phyloP scores from a whole-genome alignment of 1,284 basidiomycete species.

The Leccinum cinnamomeum region DNA sequence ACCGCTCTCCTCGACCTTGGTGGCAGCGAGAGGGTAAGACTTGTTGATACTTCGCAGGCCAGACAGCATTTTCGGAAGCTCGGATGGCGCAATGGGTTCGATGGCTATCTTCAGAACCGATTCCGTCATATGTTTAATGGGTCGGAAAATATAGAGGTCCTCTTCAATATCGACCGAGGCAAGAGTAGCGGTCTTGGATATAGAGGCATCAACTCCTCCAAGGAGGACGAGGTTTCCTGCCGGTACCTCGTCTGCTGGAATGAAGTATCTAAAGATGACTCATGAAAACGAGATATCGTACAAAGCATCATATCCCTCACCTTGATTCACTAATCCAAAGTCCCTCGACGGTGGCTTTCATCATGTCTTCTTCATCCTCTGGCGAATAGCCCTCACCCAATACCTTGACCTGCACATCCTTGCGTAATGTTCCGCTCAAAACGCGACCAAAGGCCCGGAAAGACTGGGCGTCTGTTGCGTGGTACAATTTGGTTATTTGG shows the following conservation, averaged over 20 bases:
- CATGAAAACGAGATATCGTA: slow-evolving; percentile 14
- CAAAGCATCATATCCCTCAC: slow-evolving; percentile 40
- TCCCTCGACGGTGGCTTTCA: slow-evolving; percentile 80
- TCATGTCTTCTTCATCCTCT: slow-evolving; percentile 99
- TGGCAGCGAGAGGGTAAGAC: slow-evolving; percentile 90
- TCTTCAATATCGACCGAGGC: slow-evolving; percentile 72
- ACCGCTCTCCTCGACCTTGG: slow-evolving; percentile 98
- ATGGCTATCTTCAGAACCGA: slow-evolving; percentile 99
- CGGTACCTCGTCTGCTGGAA: slow-evolving; percentile 84
- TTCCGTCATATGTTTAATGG: slow-evolving; percentile 94
- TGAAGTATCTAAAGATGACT: slow-evolving; percentile 69
- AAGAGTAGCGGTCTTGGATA: slow-evolving; percentile 94
- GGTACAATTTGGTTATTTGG: slow-evolving; percentile 92
- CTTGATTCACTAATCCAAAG: slow-evolving; percentile 91
- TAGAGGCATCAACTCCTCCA: slow-evolving; percentile 91
- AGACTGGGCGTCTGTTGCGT: slow-evolving; percentile 92
- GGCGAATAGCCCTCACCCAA: slow-evolving; percentile 96
- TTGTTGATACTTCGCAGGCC: slow-evolving; percentile 98
- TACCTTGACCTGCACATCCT: slow-evolving; percentile 90
- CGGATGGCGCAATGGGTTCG: slow-evolving; percentile 96
- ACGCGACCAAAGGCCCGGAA: slow-evolving; percentile 97
- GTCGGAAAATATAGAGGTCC: slow-evolving; percentile 91
- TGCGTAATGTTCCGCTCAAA: slow-evolving; percentile 85
- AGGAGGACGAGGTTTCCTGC: slow-evolving; percentile 94
- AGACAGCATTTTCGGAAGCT: slow-evolving; percentile 98